Evolutionary conservation across 129 eudicot genomes (phyloP).

Genomic region (Artemisia tridentata): DNA sequence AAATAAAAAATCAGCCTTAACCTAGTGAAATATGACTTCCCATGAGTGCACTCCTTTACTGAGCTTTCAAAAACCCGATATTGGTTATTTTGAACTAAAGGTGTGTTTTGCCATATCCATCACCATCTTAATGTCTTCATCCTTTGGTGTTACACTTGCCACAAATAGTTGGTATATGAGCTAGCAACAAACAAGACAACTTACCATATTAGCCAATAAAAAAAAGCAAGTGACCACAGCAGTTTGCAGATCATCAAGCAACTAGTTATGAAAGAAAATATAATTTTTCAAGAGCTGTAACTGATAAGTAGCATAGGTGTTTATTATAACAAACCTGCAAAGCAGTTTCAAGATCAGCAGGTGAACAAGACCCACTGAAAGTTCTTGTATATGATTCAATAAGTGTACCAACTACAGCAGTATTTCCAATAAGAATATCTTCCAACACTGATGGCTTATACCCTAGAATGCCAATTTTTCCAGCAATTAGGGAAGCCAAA

Average conservation of each 20-base stretch:
- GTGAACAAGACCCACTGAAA: background rate
- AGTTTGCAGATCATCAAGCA: background rate
- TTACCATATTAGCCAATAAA: background rate
- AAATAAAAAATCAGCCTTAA: too few relatives aligned
- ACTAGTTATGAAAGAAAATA: background rate
- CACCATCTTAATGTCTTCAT: conserved; percentile 3
- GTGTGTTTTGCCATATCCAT: background rate
- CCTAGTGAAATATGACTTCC: too few relatives aligned
- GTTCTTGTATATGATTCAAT: background rate
- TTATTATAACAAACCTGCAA: background rate
- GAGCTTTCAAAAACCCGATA: background rate
- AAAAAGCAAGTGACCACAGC: background rate
- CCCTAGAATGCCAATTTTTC: background rate
- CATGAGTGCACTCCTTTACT: too few relatives aligned
- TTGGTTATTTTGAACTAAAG: background rate
- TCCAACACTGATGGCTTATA: background rate
- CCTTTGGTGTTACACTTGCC: background rate
- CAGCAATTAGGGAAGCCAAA: background rate
- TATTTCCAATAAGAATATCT: background rate
- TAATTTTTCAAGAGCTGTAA: background rate
- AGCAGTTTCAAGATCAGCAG: background rate
- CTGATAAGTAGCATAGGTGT: background rate
- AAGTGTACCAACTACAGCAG: background rate
- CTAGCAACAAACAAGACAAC: background rate
- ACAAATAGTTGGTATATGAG: background rate